Evolutionary conservation across 2,329 filamentous ascomycete genomes (phyloP), one percentile per base, ranked within the genome.

Genomic region (Orbilia quercus): DNA sequence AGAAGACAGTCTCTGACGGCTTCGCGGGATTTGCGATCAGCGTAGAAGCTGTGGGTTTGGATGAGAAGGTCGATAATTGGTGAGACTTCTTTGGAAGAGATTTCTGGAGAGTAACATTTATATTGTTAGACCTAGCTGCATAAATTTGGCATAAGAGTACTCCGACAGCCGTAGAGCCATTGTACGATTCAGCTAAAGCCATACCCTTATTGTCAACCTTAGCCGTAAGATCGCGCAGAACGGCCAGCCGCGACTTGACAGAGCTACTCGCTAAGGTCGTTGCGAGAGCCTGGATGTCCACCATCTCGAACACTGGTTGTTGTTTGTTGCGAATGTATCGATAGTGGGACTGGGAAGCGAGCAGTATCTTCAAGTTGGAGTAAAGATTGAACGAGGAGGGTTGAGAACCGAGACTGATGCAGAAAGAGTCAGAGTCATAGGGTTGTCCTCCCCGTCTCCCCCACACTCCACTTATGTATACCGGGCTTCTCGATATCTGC

Each of bases 11-110:
- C 84, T 80, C 96, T 91, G 31, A 92, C 92, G 38, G 91, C 92
- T 77, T 88, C 86, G 77, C 95, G 88, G 47, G 95, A 98, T 76
- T 87, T 84, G 78, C 93, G 88, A 82, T 99, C 95, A 81, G 88
- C 83, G 81, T 98, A 99, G 77, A 90, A 88, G 74, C 91, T 87
- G 79, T 97, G 92, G 57, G 93, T 97, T 80, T 88, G 88, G 82
- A 98, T 94, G 31, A 99, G 86, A 34, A 92, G 83, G 74, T 87
- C 85, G 75, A 96, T 82, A 58, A 95, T 80, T 70, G 81, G 80
- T 55, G 84, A 81, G 63, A 87, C 79, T 53, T 82, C 81, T 40
- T 80, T 76, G 31, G 78, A 74, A 44, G 79, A 81, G 58, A 85
- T 80, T 48, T 84, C 80, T 80, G 9, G 36, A 60, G 7, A 45